Evolutionary conservation across 768 basidiomycete genomes (phyloP).

Genomic region (Arthromyces matolae): DNA sequence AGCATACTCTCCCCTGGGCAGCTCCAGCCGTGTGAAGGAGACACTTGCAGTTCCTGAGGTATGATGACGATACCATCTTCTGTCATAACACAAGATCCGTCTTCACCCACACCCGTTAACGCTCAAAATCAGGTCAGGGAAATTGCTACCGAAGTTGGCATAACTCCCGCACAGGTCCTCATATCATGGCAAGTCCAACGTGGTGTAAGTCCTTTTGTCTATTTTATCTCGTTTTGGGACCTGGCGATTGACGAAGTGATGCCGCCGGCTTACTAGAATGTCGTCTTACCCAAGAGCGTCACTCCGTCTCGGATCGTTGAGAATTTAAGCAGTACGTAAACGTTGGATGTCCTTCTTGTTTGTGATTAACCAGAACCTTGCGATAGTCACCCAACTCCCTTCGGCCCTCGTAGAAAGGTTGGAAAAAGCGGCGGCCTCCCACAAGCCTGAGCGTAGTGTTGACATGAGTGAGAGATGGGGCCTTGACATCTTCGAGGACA

Average conservation of each 20-base stretch:
- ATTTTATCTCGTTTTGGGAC: not conserved
- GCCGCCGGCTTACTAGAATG: conserved; percentile 38
- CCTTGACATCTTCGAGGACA: conserved; percentile 59
- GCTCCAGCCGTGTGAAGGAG: conserved; percentile 52
- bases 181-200: conserved; percentile 78
- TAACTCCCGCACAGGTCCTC: conserved; percentile 72
- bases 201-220: conserved; percentile 46
- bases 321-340: conserved; percentile 63
- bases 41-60: conserved; percentile 59
- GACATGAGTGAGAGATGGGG: conserved; percentile 64
- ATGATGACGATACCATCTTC: not conserved
- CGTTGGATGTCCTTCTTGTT: not conserved
- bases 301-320: conserved; percentile 63
- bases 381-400: conserved; percentile 36
- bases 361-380: conserved; percentile 27
- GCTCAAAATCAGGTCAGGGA: conserved; percentile 39
- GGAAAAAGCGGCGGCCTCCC: conserved; percentile 50
- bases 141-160: conserved; percentile 58
- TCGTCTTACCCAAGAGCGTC: conserved; percentile 77
- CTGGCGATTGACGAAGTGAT: not conserved
- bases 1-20: conserved; percentile 76
- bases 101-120: not conserved
- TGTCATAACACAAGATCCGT: not conserved
- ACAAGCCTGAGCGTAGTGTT: conserved; percentile 50
- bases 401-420: conserved; percentile 38